Evolutionary conservation across 2,329 filamentous ascomycete genomes (phyloP).

Genomic region (Hypocrella siamensis): DNA sequence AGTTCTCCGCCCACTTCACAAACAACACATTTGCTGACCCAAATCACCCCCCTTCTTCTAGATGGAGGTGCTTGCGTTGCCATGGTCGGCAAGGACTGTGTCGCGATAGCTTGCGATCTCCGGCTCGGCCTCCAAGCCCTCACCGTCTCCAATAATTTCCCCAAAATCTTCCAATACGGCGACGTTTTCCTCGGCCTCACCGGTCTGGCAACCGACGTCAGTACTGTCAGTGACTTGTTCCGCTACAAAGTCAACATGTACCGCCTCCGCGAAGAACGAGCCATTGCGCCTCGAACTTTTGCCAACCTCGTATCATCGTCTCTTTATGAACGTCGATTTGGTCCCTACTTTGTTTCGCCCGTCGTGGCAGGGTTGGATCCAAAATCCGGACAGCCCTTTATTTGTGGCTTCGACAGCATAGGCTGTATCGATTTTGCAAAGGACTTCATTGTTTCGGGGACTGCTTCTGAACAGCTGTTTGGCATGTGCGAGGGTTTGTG

Average conservation of each 20-base stretch:
- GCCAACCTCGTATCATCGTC: constrained; percentile 86
- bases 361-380: constrained; percentile 91
- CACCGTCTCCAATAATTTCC: constrained; percentile 99
- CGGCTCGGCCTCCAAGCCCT: constrained; percentile 91
- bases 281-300: constrained; percentile 88
- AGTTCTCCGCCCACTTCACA: neutral
- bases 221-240: constrained; percentile 90
- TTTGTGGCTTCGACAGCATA: constrained; percentile 98
- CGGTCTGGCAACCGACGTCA: constrained; percentile 89
- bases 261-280: constrained; percentile 90
- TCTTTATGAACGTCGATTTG: constrained; percentile 91
- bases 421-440: constrained; percentile 99
- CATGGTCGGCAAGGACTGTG: constrained; percentile 99
- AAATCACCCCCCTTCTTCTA: constrained; percentile 14
- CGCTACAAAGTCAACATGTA: constrained; percentile 99
- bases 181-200: constrained; percentile 92
- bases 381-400: constrained; percentile 88
- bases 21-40: too few species aligned
- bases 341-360: constrained; percentile 89
- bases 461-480: constrained; percentile 92
- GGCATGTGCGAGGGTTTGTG: constrained; percentile 96
- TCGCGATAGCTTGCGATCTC: constrained; percentile 97
- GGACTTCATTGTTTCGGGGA: constrained; percentile 97
- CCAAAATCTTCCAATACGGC: constrained; percentile 97
- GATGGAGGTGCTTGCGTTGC: constrained; percentile 89